Evolutionary conservation across 805 yeast genomes (phyloP), one percentile per base, ranked within the genome.

Genomic region (Metschnikowia sp.): DNA sequence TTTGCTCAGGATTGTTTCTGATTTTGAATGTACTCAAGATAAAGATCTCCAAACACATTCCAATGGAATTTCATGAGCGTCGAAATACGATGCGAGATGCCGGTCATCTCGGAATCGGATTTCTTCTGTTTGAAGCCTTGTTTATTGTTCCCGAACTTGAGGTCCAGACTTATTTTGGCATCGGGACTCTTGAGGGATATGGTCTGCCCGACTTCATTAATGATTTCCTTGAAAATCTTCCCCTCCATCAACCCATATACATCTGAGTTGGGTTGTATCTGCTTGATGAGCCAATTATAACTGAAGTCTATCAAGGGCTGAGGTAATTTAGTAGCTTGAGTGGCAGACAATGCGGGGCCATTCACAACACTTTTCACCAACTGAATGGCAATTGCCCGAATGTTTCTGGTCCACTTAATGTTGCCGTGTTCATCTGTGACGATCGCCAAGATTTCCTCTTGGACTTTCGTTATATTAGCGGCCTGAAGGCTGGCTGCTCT

Each of bases 331-430:
- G 63, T 60, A 4, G 47, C 38, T n/a, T 22, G 41, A 13, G 31
- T 47, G 31, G 36, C 32, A 18, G 62, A 42, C 19, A 48, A 45
- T 13, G 43, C 28, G 19, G 58, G 55, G 41, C 50, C 40, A 8
- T 57, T 52, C 15, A 56, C 53, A 15, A 68, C 66, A 38, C 67
- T 69, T 55, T 78, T 77, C 32, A 78, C 77, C 41, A 86, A 60
- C 61, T 85, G 95, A 50, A 88, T 74, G 4, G 92, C 79, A 52
- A 89, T 79, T 12, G 86, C 74, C 53, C 81, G 77, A 26, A 88
- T 79, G 64, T 88, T 88, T 60, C 88, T 79, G 0, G 96, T 88
- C 96, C 96, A 88, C 69, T 90, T 88, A 49, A 88, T 81, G 62
- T 86, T 87, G 2, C 96, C 96, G 58, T 84, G 86, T 49, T 86